Conservation (phyloP, 768 basidiomycete species). For the Boletus vinaceobasis region DNA sequence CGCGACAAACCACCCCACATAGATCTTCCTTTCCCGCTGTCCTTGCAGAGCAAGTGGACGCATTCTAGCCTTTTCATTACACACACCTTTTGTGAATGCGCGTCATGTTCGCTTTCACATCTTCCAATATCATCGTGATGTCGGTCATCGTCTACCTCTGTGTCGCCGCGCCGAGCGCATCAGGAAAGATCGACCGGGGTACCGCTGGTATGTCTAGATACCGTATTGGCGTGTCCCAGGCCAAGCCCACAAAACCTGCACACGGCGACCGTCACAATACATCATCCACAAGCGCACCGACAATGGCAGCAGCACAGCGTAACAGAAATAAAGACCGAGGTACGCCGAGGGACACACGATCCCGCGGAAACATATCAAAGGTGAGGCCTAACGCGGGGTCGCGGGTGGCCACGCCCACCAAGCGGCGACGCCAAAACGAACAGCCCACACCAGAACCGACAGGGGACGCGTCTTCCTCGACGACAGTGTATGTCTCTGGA, state of each 20-base stretch:
- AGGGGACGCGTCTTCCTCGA: conserved; percentile 28
- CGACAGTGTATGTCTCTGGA: conserved; percentile 35
- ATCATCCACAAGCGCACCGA: background rate
- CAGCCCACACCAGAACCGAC: conserved; percentile 42
- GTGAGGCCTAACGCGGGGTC: background rate
- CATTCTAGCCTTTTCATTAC: background rate
- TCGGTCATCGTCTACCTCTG: conserved; percentile 14
- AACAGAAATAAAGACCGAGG: background rate
- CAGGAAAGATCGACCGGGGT: background rate
- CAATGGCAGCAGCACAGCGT: background rate
- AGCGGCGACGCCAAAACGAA: conserved; percentile 19
- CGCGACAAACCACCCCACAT: background rate
- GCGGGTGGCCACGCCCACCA: conserved; percentile 14
- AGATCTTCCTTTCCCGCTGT: background rate
- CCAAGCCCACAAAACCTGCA: background rate
- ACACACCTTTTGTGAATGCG: background rate
- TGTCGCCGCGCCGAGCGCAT: background rate
- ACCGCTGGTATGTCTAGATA: conserved; percentile 6
- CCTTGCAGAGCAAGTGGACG: conserved; percentile 16
- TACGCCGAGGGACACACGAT: background rate
- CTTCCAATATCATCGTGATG: conserved; percentile 10
- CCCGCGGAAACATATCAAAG: background rate
- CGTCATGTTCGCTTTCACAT: conserved; percentile 9
- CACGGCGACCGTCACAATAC: background rate
- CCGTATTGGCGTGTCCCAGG: background rate